Conservation (phyloP, 108 stramenopile species). For the Parietichytrium sp. region DNA sequence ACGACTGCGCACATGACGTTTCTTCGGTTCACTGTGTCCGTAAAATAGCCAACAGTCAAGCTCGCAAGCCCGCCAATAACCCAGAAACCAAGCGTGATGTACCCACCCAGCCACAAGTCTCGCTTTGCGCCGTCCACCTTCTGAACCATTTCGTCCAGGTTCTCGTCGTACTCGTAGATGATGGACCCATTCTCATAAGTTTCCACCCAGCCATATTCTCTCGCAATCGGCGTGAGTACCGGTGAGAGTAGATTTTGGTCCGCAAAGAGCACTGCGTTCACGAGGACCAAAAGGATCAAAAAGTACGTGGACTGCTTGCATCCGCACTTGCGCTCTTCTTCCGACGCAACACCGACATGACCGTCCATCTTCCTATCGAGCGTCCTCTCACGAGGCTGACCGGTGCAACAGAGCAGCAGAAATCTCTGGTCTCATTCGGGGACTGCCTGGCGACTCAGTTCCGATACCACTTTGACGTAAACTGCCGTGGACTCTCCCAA, state of each 20-base stretch:
- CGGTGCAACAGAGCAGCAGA: too few species aligned
- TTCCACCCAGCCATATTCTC: background rate
- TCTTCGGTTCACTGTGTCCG: background rate
- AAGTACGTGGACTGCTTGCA: too few species aligned
- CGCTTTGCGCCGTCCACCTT: background rate
- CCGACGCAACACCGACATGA: too few species aligned
- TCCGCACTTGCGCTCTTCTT: too few species aligned
- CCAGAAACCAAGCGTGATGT: background rate
- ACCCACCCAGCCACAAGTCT: background rate
- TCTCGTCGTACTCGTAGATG: background rate
- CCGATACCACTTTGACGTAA: too few species aligned
- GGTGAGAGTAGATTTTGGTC: background rate
- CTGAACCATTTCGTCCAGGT: background rate
- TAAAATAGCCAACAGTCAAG: background rate
- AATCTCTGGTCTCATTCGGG: too few species aligned
- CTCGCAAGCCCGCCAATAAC: background rate
- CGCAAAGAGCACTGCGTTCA: background rate
- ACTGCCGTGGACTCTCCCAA: too few species aligned
- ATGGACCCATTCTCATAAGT: background rate
- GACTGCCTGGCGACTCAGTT: too few species aligned
- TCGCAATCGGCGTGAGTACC: background rate
- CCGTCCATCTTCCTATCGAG: too few species aligned
- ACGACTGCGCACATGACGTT: background rate
- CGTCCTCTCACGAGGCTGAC: too few species aligned
- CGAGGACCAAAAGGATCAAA: too few species aligned